These are phyloP conservation scores for Penicillium fimorum DNA, from an alignment of 495 filamentous ascomycete species.

Conservation along the genomic window DNA sequence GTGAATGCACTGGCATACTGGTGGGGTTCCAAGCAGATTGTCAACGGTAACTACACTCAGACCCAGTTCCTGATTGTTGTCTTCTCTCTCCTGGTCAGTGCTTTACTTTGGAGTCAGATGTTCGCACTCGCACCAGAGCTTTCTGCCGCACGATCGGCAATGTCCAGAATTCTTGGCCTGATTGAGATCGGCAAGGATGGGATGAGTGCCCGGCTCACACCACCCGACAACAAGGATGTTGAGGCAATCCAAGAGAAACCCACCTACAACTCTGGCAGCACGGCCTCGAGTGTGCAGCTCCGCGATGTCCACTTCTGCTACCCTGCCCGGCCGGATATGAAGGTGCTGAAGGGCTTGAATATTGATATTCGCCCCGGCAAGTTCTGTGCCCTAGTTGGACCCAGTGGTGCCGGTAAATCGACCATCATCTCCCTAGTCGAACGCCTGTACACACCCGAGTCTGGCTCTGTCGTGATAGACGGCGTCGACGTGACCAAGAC, in stretches of 20 bases:
- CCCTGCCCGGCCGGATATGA: conserved; percentile 52
- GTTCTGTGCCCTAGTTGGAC: conserved; percentile 57
- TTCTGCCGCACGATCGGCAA: conserved; percentile 47
- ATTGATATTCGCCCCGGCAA: conserved; percentile 53
- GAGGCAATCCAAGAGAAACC: conserved; percentile 24
- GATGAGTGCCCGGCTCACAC: conserved; percentile 20
- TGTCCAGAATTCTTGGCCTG: conserved; percentile 42
- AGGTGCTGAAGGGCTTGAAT: conserved; percentile 51
- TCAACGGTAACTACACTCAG: conserved; percentile 52
- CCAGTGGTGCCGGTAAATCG: conserved; percentile 58
- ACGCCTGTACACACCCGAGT: conserved; percentile 51
- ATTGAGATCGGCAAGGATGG: conserved; percentile 43
- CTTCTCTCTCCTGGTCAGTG: conserved; percentile 54
- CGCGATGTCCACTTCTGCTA: conserved; percentile 56
- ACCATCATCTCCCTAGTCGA: conserved; percentile 57
- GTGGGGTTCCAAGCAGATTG: conserved; percentile 61
- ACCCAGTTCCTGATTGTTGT: conserved; percentile 63
- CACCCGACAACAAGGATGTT: conserved; percentile 6
- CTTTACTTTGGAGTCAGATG: conserved; percentile 61
- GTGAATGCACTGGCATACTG: conserved; percentile 66
- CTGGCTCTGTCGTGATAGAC: conserved; percentile 44
- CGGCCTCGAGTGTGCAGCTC: conserved; percentile 47
- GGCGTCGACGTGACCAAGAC: conserved; percentile 40
- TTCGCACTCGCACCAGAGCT: conserved; percentile 61
- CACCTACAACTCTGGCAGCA: conserved; percentile 23